Base-by-base conservation (phyloP, 192 early-diverging fungal species). In the Spinellus fusiger region DNA sequence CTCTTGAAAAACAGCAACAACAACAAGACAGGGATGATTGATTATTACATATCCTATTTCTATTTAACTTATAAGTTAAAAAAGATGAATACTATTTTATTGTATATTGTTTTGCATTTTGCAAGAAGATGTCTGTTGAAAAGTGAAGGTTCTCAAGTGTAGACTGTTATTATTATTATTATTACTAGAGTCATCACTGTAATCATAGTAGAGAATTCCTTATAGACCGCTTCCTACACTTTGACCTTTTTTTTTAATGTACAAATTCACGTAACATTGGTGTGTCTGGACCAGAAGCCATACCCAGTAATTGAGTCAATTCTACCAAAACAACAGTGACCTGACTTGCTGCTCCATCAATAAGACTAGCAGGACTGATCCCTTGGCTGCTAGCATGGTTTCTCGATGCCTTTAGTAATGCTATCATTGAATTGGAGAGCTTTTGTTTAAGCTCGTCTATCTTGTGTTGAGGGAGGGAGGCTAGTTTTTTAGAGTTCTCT, bases 261-360 rank as follows among this genome's bases (percentile, higher is more conserved):
- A 50, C 46, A 52, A 16, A 47, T 49, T 28, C 40, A 12, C 23
- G 53, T 18, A 48, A 50, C 10, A 9, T 18, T 28, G n/a, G 40
- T 59, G n/a, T 6, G 8, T 18, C 6, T 32, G 26, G 12, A 18
- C 26, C 8, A 22, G 57, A 35, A 40, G 34, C 18, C 61, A 76
- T 83, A n/a, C 56, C 65, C 22, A 46, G 37, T 16, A 77, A 56
- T 29, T 80, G 79, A 25, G 90, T 89, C 56, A 97, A 74, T 32
- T 89, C 89, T 7, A 93, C 88, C 33, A 97, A 82, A 0, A 89
- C 80, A 3, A 81, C 86, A 8, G 91, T 91, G 44, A 96, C 68
- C 37, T 89, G 83, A 49, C 86, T 81, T 5, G 91, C 92, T 4
- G 94, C 85, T 4, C 75, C 77, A 71, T 96, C 93, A 40, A 96